A percentile compares a stretch with the other conserved stretches of the same genome.
These are phyloP conservation scores for Cicer bijugum DNA, from an alignment of 306 rosid species.

Conservation along the genomic window DNA sequence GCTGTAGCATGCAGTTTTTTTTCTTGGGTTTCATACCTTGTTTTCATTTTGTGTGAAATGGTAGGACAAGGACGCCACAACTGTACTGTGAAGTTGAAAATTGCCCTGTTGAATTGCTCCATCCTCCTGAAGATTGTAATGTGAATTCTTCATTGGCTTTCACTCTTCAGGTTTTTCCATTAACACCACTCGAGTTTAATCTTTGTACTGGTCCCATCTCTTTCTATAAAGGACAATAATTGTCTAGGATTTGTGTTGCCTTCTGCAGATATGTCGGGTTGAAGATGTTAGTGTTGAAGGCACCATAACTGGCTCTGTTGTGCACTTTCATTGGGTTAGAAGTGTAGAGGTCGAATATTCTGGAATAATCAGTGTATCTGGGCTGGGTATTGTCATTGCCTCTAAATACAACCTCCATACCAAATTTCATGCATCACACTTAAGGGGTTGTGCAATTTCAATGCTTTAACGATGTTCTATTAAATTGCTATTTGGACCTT, in stretches of 20 bases:
- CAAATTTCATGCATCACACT: conserved; percentile 27
- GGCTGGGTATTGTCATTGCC: conserved; percentile 69
- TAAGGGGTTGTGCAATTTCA: conserved; percentile 28
- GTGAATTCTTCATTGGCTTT: conserved; percentile 92
- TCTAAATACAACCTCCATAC: conserved; percentile 35
- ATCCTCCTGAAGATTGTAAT: conserved; percentile 97
- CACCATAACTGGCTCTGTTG: conserved; percentile 79
- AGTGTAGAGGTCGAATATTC: conserved; percentile 58
- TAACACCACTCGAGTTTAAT: conserved; percentile 48
- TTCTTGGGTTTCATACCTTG: conserved; percentile 33
- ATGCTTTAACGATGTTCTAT: conserved; percentile 32
- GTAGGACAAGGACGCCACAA: conserved; percentile 67
- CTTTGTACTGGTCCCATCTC: conserved; percentile 47
- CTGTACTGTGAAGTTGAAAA: conserved; percentile 74
- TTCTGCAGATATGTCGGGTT: conserved; percentile 84
- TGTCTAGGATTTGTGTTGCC: conserved; percentile 46
- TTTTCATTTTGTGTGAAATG: conserved; percentile 37
- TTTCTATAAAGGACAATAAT: conserved; percentile 38
- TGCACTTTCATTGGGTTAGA: conserved; percentile 92
- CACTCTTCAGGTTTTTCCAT: conserved; percentile 88
- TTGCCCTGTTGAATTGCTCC: conserved; percentile 86
- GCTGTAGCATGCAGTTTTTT: conserved; percentile 18
- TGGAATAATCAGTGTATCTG: conserved; percentile 81
- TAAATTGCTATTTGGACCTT: conserved; percentile 43
- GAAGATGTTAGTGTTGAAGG: conserved; percentile 81